A percentile compares a stretch with the other conserved stretches of the same genome.
These are phyloP conservation scores for Chrysosporium queenslandicum DNA, from an alignment of 2,329 filamentous ascomycete genomes.

Conservation along the genomic window DNA sequence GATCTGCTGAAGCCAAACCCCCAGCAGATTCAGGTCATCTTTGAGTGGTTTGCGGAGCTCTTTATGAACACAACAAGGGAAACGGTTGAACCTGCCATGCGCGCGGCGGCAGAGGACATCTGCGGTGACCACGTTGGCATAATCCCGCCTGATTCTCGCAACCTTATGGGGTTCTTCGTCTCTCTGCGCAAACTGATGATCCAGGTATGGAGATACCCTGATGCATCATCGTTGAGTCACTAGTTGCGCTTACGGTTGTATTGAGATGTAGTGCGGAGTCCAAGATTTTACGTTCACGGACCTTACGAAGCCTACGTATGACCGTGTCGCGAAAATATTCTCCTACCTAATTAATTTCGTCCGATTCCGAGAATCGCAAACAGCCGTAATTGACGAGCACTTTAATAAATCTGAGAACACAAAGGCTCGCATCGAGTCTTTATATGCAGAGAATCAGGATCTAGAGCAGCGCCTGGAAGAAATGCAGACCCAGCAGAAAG, in stretches of 20 bases:
- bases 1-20: constrained; percentile 92
- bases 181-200: constrained; percentile 67
- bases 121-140: constrained; percentile 77
- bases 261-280: constrained; percentile 60
- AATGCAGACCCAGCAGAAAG: constrained; percentile 67
- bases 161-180: constrained; percentile 92
- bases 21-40: constrained; percentile 89
- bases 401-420: constrained; percentile 83
- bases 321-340: constrained; percentile 86
- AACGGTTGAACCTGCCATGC: constrained; percentile 89
- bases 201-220: constrained; percentile 40
- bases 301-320: constrained; percentile 80
- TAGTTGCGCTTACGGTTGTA: not conserved
- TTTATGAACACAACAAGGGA: constrained; percentile 89
- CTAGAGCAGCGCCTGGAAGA: constrained; percentile 71
- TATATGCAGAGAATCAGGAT: constrained; percentile 78
- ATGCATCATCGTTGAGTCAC: not conserved
- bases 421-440: constrained; percentile 74
- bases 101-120: constrained; percentile 70
- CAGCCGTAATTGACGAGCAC: constrained; percentile 78
- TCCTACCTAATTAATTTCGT: constrained; percentile 99
- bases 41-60: constrained; percentile 93
- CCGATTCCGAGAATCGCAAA: constrained; percentile 88
- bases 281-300: constrained; percentile 90
- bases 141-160: constrained; percentile 75